Evolutionary conservation across 1,284 basidiomycete genomes (phyloP), one percentile per base, ranked within the genome.

Genomic region (Schizopora paradoxa): DNA sequence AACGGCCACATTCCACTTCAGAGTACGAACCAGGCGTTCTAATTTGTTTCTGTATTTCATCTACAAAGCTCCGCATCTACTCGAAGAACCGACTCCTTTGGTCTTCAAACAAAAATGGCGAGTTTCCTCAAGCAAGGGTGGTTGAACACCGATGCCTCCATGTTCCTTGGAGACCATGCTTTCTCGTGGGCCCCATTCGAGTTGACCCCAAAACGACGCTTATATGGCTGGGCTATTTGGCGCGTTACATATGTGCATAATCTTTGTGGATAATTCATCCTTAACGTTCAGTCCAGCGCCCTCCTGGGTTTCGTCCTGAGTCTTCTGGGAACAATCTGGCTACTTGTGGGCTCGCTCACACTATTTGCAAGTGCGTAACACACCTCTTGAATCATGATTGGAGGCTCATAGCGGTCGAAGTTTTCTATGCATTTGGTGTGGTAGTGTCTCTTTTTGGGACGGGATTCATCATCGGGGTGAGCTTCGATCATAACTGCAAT

Each of bases 151-250:
- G n/a, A n/a, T n/a, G n/a, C n/a, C n/a, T n/a, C n/a, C n/a, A n/a
- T n/a, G n/a, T n/a, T n/a, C n/a, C n/a, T n/a, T n/a, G 85, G 82
- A 13, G 87, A 91, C 59, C 84, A 87, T 11, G 87, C 90, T 7
- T 94, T 91, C 72, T 77, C 74, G 41, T 81, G 79, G 51, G 71
- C 93, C 8, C 80, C 81, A 0, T 39, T 48, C 21, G 28, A 38
- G 8, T 68, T 95, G 49, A 85, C 90, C 7, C 73, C 81, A 55
- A 87, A 73, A 29, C 85, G 91, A 56, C 68, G 91, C 37, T 64
- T 95, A 45, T 91, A 91, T 64, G 91, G 91, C 1, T 94, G 94
- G 56, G 66, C 73, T 40, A 83, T 72, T 42, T 93, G 86, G 91
- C 92, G 55, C 64, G 82, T 67, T 19, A 48, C 32, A 14, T 13